These are phyloP conservation scores for Sideroxylon spinosum DNA, from an alignment of 179 eudicot genomes.

Conservation along the genomic window DNA sequence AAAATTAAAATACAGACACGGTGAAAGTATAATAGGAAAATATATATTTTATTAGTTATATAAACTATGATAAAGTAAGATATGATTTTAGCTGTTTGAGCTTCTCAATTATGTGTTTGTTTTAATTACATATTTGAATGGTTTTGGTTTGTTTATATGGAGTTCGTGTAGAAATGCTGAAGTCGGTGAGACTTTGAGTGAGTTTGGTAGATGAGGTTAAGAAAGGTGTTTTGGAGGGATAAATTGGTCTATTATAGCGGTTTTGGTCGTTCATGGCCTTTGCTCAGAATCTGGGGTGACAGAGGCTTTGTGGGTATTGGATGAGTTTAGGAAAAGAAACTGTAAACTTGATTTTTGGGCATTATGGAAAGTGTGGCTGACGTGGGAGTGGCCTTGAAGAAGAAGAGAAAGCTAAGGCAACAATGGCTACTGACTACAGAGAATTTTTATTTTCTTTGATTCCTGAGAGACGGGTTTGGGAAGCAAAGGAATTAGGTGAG, in stretches of 20 bases:
- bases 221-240: constrained; percentile 27
- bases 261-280: constrained; percentile 66
- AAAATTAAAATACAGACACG: no score
- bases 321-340: constrained; percentile 57
- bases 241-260: constrained; percentile 61
- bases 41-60: no score
- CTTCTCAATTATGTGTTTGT: no score
- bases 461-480: constrained; percentile 49
- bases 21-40: no score
- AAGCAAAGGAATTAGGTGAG: constrained; percentile 76
- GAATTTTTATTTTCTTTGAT: constrained; percentile 51
- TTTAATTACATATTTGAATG: constrained; percentile 11
- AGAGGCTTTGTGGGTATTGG: constrained; percentile 51
- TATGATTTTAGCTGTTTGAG: no score
- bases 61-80: no score
- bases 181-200: constrained; percentile 29
- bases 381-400: constrained; percentile 56
- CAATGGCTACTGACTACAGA: constrained; percentile 55
- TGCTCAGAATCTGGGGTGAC: constrained; percentile 43
- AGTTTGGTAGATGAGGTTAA: constrained; percentile 41
- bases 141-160: constrained; percentile 74
- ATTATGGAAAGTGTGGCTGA: constrained; percentile 32
- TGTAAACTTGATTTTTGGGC: constrained; percentile 93
- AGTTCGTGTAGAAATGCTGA: constrained; percentile 36
- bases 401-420: constrained; percentile 87